These are phyloP conservation scores for Ustilago vetiveriae DNA, from an alignment of 1,284 basidiomycete genomes.

Conservation along the genomic window DNA sequence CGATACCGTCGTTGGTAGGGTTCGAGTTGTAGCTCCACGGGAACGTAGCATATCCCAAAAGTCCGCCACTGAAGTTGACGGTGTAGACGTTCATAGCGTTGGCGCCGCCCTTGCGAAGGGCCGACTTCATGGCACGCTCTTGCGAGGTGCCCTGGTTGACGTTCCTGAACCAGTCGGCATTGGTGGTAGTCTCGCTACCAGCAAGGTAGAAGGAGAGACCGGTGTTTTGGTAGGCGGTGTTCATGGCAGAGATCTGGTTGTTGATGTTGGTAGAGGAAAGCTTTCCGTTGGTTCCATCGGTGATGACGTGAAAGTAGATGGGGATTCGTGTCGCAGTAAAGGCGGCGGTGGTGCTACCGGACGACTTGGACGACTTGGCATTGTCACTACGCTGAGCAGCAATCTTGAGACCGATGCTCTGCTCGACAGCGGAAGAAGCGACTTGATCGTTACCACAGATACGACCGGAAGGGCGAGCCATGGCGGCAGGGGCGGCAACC, in stretches of 20 bases:
- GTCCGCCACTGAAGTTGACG: slow-evolving; percentile 63
- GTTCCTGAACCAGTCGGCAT: slow-evolving; percentile 72
- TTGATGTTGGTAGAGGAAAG: slow-evolving; percentile 28
- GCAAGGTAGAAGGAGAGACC: slow-evolving; percentile 71
- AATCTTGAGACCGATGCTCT: slow-evolving; percentile 16
- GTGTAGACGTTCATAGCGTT: slow-evolving; percentile 72
- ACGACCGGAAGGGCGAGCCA: slow-evolving; percentile 13
- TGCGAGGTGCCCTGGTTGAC: slow-evolving; percentile 69
- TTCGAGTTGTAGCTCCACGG: slow-evolving; percentile 56
- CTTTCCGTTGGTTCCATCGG: slow-evolving; percentile 41
- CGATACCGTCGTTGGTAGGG: slow-evolving; percentile 67
- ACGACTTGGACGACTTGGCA: background rate
- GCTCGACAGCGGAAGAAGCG: slow-evolving; percentile 20
- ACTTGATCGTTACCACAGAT: slow-evolving; percentile 21
- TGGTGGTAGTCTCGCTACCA: slow-evolving; percentile 66
- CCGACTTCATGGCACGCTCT: slow-evolving; percentile 72
- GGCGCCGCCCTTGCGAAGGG: slow-evolving; percentile 70
- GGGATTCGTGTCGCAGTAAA: slow-evolving; percentile 29
- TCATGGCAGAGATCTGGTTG: slow-evolving; percentile 71
- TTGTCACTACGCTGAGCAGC: slow-evolving; percentile 1
- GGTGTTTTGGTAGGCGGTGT: slow-evolving; percentile 69
- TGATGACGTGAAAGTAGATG: slow-evolving; percentile 51
- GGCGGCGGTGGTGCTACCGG: background rate
- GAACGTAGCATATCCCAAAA: slow-evolving; percentile 71
- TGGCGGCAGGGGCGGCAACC: slow-evolving; percentile 15